phyloP scores from a whole-genome alignment of 2,329 filamentous ascomycete genomes.

The Aspergillus pseudoviridinutans region DNA sequence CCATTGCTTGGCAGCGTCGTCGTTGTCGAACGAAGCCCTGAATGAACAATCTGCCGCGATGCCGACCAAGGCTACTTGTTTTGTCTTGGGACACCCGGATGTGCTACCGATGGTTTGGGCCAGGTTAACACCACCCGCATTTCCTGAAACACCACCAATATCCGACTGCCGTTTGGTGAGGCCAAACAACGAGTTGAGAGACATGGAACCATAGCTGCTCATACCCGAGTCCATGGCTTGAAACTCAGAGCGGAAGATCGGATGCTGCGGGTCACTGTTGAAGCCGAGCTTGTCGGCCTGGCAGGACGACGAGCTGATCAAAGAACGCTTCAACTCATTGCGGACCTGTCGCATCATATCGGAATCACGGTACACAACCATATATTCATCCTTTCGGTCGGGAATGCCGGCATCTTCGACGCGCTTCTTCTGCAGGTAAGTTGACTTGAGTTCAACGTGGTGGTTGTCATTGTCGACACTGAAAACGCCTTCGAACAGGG shows the following conservation, averaged over 20 bases:
- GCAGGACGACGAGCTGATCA: slow-evolving; percentile 54
- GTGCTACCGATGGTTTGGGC: slow-evolving; percentile 73
- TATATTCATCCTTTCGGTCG: slow-evolving; percentile 61
- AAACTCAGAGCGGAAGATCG: slow-evolving; percentile 55
- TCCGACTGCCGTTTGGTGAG: slow-evolving; percentile 61
- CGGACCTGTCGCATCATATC: slow-evolving; percentile 59
- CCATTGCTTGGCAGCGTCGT: slow-evolving; percentile 63
- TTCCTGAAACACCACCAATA: slow-evolving; percentile 64
- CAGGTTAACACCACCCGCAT: slow-evolving; percentile 76
- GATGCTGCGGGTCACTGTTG: slow-evolving; percentile 70
- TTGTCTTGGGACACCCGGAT: slow-evolving; percentile 79
- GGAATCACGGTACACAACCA: slow-evolving; percentile 90
- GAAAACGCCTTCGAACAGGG: slow-evolving; percentile 88
- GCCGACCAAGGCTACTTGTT: slow-evolving; percentile 86
- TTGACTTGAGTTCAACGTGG: slow-evolving; percentile 72
- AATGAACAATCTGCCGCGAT: slow-evolving; percentile 94
- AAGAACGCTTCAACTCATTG: slow-evolving; percentile 62
- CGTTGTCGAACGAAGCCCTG: slow-evolving; percentile 64
- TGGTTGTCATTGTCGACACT: slow-evolving; percentile 76
- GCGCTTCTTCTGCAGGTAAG: slow-evolving; percentile 70
- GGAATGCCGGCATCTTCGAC: slow-evolving; percentile 64
- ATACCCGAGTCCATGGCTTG: slow-evolving; percentile 41
- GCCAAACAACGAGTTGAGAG: slow-evolving; percentile 66
- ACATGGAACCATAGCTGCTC: slow-evolving; percentile 56
- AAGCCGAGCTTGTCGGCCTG: slow-evolving; percentile 71